Evolutionary conservation across 2,329 filamentous ascomycete species (phyloP).

Genomic region (Pestalotiopsis sp.): DNA sequence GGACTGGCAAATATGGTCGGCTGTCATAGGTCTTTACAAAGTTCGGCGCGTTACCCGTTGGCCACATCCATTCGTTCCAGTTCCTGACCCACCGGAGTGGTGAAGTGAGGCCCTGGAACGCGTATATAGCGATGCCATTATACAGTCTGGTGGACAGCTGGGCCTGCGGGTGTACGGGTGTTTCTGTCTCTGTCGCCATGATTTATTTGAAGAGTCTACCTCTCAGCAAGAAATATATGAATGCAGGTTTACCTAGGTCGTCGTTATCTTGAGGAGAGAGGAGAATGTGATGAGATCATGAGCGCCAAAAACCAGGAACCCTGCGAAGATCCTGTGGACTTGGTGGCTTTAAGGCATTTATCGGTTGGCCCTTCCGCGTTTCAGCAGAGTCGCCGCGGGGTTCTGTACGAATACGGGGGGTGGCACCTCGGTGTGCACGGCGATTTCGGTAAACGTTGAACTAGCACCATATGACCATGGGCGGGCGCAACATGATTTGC

Average conservation of each 20-base stretch:
- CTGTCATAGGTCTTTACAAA: conserved; percentile 38
- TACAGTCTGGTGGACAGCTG: neutral
- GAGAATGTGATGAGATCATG: neutral
- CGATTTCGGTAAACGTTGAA: too few species aligned
- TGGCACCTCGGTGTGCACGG: neutral
- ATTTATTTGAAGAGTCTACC: neutral
- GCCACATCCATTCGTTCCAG: conserved; percentile 10
- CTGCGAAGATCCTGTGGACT: neutral
- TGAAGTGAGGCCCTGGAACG: neutral
- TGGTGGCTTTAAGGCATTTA: neutral
- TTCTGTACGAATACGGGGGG: conserved; percentile 5
- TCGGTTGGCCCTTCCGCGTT: conserved; percentile 6
- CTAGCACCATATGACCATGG: too few species aligned
- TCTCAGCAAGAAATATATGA: too few species aligned
- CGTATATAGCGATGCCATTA: conserved; percentile 6
- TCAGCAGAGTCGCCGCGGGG: conserved; percentile 1
- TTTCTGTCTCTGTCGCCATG: neutral
- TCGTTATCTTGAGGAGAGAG: neutral
- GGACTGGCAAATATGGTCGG: conserved; percentile 34
- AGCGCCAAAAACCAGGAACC: neutral
- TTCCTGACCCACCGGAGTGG: neutral
- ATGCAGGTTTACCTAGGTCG: neutral
- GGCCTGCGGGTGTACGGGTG: neutral
- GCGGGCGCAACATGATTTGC: too few species aligned
- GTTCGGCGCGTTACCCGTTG: conserved; percentile 24